Percentiles rank a stretch among this genome's conserved stretches.
phyloP scores from a whole-genome alignment of 768 basidiomycete genomes.

The Candolleomyces efflorescens region DNA sequence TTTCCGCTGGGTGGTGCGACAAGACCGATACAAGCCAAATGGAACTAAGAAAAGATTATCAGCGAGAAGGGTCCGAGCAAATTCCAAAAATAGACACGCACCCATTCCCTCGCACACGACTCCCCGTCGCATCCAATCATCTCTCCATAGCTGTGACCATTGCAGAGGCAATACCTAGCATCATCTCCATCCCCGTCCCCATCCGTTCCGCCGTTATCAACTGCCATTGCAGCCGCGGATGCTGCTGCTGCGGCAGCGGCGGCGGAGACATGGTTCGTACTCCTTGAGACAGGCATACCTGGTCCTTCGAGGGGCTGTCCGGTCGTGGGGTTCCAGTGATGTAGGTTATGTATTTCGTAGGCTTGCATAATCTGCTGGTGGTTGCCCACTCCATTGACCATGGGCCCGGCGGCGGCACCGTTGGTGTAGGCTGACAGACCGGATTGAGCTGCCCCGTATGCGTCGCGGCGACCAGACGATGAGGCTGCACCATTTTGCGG shows the following conservation, averaged over 20 bases:
- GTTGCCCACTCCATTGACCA: constrained; percentile 10
- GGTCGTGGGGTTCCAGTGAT: constrained; percentile 45
- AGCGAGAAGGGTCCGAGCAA: not conserved
- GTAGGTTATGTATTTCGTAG: constrained; percentile 37
- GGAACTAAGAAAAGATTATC: constrained; percentile 52
- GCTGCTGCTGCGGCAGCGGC: constrained; percentile 29
- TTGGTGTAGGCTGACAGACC: not conserved
- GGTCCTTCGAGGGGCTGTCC: constrained; percentile 68
- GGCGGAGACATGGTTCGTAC: constrained; percentile 26
- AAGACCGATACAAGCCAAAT: constrained; percentile 71
- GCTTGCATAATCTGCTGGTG: constrained; percentile 31
- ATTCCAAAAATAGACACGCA: constrained; percentile 37
- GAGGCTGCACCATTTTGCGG: constrained; percentile 4
- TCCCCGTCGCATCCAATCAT: constrained; percentile 93
- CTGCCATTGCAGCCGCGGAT: constrained; percentile 30
- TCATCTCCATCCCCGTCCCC: constrained; percentile 58
- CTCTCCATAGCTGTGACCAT: constrained; percentile 82
- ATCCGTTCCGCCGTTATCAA: constrained; percentile 40
- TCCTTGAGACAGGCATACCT: constrained; percentile 68
- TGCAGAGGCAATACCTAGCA: constrained; percentile 81
- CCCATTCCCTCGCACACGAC: constrained; percentile 86
- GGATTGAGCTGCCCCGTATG: constrained; percentile 14
- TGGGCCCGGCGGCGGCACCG: not conserved
- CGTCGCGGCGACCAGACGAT: constrained; percentile 17
- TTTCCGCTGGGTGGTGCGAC: constrained; percentile 59